phyloP scores from a whole-genome alignment of 495 filamentous ascomycete genomes.

The Lasiosphaeriaceae sp. region DNA sequence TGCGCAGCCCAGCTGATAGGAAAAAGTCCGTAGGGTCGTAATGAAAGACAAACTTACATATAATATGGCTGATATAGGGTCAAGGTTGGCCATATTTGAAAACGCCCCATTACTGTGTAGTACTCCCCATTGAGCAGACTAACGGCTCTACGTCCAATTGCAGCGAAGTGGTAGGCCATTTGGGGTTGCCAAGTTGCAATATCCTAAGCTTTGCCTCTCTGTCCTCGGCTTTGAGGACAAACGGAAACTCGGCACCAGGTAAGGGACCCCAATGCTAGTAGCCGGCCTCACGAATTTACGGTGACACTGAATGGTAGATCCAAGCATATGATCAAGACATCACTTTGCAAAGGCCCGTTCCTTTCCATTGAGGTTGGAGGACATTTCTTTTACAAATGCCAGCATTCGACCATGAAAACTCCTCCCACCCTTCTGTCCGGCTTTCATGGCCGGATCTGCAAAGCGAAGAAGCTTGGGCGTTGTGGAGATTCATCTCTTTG shows the following conservation, averaged over 20 bases:
- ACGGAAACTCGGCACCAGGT: background rate
- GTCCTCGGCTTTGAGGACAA: background rate
- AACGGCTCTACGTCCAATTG: background rate
- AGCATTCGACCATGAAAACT: no score
- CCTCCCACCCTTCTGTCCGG: background rate
- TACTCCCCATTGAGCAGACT: background rate
- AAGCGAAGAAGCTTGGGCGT: background rate
- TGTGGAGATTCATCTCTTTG: background rate
- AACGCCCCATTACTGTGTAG: background rate
- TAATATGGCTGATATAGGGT: constrained; percentile 5
- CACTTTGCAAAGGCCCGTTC: no score
- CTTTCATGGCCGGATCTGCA: background rate
- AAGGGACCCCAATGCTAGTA: background rate
- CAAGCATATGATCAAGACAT: no score
- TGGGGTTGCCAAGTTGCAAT: background rate
- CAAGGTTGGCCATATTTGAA: background rate
- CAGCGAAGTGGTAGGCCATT: background rate
- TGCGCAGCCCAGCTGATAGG: background rate
- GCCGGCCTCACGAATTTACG: no score
- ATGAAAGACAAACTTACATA: background rate
- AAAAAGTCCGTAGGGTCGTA: background rate
- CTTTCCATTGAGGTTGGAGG: no score
- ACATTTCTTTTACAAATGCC: no score
- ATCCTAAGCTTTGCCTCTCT: background rate
- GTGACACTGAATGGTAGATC: background rate